Percentiles rank a stretch among this genome's conserved stretches.
phyloP scores from a whole-genome alignment of 208 protist genomes.

The Leishmania martiniquensis region DNA sequence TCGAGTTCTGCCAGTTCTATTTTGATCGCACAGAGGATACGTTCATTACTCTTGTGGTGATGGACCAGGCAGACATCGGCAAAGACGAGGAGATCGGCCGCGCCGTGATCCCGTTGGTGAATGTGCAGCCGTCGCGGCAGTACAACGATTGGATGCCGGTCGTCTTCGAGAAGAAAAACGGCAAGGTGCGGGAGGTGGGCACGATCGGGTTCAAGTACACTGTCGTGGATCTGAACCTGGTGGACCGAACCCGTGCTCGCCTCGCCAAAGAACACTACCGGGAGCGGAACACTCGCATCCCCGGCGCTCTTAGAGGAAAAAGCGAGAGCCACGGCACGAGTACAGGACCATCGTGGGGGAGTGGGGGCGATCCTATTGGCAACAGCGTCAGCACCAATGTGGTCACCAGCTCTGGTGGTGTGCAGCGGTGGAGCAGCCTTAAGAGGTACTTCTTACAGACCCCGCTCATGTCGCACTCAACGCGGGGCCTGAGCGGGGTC shows the following conservation, averaged over 20 bases:
- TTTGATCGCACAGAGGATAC: constrained; percentile 53
- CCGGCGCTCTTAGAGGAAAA: constrained; percentile 9
- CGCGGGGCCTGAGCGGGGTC: neutral
- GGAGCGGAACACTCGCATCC: neutral
- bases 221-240: constrained; percentile 64
- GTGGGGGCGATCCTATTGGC: neutral
- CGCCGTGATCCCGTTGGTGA: constrained; percentile 54
- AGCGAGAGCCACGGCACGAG: constrained; percentile 1
- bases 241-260: constrained; percentile 51
- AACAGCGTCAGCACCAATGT: neutral
- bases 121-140: constrained; percentile 42
- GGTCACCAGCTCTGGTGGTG: neutral
- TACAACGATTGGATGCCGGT: constrained; percentile 79
- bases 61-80: constrained; percentile 72
- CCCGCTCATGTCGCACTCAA: neutral
- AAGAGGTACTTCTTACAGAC: constrained; percentile 21
- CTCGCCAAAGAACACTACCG: constrained; percentile 32
- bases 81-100: constrained; percentile 68
- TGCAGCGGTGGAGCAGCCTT: constrained; percentile 18
- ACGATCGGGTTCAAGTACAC: constrained; percentile 81
- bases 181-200: constrained; percentile 41
- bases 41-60: constrained; percentile 69
- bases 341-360: neutral
- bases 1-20: constrained; percentile 84
- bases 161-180: constrained; percentile 30